Evolutionary conservation across 257 asterid genomes (phyloP), one percentile per base, ranked within the genome.

Genomic region (Plantago elongata): DNA sequence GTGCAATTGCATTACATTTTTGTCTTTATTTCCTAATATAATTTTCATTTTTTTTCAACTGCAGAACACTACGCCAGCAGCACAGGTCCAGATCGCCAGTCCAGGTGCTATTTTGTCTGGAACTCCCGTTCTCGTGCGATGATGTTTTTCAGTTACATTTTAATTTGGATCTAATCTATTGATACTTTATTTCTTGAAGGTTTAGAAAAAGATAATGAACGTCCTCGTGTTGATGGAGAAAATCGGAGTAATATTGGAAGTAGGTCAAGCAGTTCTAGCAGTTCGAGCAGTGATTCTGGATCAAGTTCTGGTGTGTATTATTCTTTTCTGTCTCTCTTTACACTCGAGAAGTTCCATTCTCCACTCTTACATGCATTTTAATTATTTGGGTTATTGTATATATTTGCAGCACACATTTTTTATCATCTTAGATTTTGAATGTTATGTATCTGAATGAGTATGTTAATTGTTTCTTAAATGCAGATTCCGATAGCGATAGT

Each of bases 231-330:
- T 49, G 82, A 78, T 67, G 81, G 78, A 4, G 91, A 63, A 61
- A 81, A 70, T 60, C 81, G 49, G 57, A 77, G 64, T 18, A 73
- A 75, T 63, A 75, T 76, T 69, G 80, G 51, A 4, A 78, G 84
- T 64, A 83, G 79, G 69, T 83, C 95, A 74, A 91, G 91, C 74
- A 87, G 97, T 74, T 90, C 97, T 1, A 87, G 97, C 79, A 86
- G 92, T 77, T 91, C 96, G 59, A 91, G 95, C 70, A 84, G 92
- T 64, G 98, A 88, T 77, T 90, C 98, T 43, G 98, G 91, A 27
- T 88, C 98, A 43, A 77, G 89, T 51, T 85, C 98, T 51, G 88
- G 95, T 40, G 95, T 92, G 75, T 64, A 22, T 34, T 77, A 57
- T 13, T 11, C 18, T 58, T 42, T 60, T n/a, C 45, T 56, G 42